Conservation (phyloP, 2,329 filamentous ascomycete species). For the Neofusicoccum cordaticola region DNA sequence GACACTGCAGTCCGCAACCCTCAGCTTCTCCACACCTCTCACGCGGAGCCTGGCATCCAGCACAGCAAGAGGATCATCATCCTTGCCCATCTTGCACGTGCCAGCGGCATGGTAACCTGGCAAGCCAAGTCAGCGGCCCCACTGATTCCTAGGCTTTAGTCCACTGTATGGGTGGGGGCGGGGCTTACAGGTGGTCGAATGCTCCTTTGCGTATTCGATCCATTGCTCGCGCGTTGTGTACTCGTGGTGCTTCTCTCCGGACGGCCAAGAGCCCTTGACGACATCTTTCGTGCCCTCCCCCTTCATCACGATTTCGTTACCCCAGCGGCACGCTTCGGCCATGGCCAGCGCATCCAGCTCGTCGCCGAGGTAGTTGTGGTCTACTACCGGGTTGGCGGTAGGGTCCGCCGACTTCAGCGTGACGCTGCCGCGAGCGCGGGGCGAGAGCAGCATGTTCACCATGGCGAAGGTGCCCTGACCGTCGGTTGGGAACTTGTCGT, state of each 20-base stretch:
- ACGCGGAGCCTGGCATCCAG: background rate
- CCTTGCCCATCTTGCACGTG: slow-evolving; percentile 13
- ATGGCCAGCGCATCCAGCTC: slow-evolving; percentile 25
- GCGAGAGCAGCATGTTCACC: slow-evolving; percentile 23
- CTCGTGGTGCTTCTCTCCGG: slow-evolving; percentile 53
- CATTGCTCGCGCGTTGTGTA: slow-evolving; percentile 57
- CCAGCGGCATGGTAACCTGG: slow-evolving; percentile 8
- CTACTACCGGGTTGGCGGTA: slow-evolving; percentile 25
- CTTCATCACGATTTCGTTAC: slow-evolving; percentile 33
- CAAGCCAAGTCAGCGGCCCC: background rate
- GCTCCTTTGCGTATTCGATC: slow-evolving; percentile 55
- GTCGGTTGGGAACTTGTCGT: slow-evolving; percentile 52
- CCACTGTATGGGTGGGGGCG: too few species aligned
- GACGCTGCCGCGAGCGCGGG: slow-evolving; percentile 29
- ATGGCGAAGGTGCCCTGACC: slow-evolving; percentile 51
- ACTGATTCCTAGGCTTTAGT: too few species aligned
- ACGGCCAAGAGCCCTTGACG: slow-evolving; percentile 3
- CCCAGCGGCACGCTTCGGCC: slow-evolving; percentile 25
- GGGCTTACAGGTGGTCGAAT: slow-evolving; percentile 25
- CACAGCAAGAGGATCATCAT: slow-evolving; percentile 6
- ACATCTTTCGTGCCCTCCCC: slow-evolving; percentile 58
- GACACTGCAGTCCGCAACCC: slow-evolving; percentile 32
- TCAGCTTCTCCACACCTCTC: background rate
- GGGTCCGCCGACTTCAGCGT: slow-evolving; percentile 25
- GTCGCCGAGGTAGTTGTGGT: slow-evolving; percentile 28